phyloP scores from a whole-genome alignment of 345 rosid genomes.

The Passiflora organensis region DNA sequence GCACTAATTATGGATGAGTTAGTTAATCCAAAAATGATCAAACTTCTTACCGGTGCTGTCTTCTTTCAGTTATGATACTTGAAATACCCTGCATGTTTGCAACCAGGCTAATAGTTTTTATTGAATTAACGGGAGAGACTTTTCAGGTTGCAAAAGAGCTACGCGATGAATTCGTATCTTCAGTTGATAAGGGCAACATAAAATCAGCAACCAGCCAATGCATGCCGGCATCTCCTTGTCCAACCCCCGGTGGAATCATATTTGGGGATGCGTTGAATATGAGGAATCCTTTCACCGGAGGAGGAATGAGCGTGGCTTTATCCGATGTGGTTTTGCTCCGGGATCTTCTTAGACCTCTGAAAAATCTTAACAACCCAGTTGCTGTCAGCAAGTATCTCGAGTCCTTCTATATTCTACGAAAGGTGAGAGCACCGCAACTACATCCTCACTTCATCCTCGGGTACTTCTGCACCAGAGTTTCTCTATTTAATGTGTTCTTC shows the following conservation, averaged over 20 bases:
- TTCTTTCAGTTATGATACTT: neutral
- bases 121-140: neutral
- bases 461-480: neutral
- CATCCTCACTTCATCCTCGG: neutral
- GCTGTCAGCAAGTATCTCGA: slow-evolving; percentile 43
- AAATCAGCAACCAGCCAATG: slow-evolving; percentile 56
- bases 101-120: neutral
- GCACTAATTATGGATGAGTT: neutral
- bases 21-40: neutral
- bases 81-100: neutral
- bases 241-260: slow-evolving; percentile 48
- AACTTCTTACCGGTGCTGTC: too few relatives aligned
- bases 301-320: slow-evolving; percentile 61
- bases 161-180: slow-evolving; percentile 31
- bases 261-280: slow-evolving; percentile 57
- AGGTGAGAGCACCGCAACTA: slow-evolving; percentile 23
- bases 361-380: slow-evolving; percentile 35
- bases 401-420: slow-evolving; percentile 49
- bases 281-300: slow-evolving; percentile 64
- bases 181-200: slow-evolving; percentile 43
- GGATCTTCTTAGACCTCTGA: slow-evolving; percentile 42
- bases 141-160: slow-evolving; percentile 41
- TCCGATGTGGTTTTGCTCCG: slow-evolving; percentile 49
- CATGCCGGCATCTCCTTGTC: slow-evolving; percentile 53
- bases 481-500: neutral